These are phyloP conservation scores for Plasmopara muralis DNA, from an alignment of 352 stramenopile genomes.

Conservation along the genomic window DNA sequence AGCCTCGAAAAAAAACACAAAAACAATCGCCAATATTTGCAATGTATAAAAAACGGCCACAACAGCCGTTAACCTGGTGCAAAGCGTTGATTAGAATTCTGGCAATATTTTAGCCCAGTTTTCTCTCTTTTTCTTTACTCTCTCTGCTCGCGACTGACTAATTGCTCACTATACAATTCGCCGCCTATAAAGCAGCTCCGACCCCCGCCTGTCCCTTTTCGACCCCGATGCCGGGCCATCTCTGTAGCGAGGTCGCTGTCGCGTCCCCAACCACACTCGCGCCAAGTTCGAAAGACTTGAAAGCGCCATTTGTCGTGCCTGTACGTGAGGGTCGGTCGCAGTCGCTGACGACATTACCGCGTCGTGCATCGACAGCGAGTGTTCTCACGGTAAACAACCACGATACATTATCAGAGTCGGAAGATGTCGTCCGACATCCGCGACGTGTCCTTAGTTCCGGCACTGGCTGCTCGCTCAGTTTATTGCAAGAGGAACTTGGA, in stretches of 20 bases:
- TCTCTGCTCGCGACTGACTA: neutral
- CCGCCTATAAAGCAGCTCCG: constrained; percentile 5
- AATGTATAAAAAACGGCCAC: constrained; percentile 16
- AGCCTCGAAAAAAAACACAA: constrained; percentile 2
- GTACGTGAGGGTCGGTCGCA: constrained; percentile 33
- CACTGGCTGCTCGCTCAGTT: constrained; percentile 35
- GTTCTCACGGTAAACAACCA: constrained; percentile 18
- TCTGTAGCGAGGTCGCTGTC: constrained; percentile 18
- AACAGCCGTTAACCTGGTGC: neutral
- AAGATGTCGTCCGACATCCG: constrained; percentile 18
- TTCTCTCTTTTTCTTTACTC: constrained; percentile 11
- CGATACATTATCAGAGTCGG: constrained; percentile 20
- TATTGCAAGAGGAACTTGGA: constrained; percentile 70
- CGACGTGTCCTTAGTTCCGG: constrained; percentile 58
- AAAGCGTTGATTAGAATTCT: neutral
- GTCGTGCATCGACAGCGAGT: constrained; percentile 23
- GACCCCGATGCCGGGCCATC: constrained; percentile 25
- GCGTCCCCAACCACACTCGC: constrained; percentile 22
- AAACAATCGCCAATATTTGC: neutral
- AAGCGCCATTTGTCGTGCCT: constrained; percentile 17
- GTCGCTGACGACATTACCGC: constrained; percentile 29
- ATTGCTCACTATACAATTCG: constrained; percentile 25
- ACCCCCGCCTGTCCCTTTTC: constrained; percentile 2
- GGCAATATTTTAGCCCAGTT: constrained; percentile 21
- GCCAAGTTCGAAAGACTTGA: constrained; percentile 17